Percentiles rank a stretch among this genome's conserved stretches.
Evolutionary conservation across 768 basidiomycete species (phyloP).

Genomic region (Boletus huronensis): DNA sequence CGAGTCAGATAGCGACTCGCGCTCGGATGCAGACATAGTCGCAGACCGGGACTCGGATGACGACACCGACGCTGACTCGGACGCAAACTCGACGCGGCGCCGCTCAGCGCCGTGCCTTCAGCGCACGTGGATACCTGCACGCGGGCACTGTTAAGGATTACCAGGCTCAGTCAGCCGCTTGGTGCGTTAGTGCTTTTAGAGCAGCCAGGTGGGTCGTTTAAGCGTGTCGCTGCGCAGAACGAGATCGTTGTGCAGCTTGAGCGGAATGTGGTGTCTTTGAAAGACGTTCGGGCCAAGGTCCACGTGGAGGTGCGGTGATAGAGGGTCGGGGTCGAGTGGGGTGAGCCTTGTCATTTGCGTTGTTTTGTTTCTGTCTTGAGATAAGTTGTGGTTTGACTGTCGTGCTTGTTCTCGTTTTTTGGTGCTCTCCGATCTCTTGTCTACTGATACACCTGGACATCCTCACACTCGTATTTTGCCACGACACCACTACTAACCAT

Average conservation of each 20-base stretch:
- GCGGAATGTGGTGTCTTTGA: not conserved
- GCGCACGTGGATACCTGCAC: not conserved
- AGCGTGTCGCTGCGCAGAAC: not conserved
- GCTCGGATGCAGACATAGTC: not conserved
- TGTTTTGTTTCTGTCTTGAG: no score
- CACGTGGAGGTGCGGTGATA: not conserved
- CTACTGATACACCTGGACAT: not conserved
- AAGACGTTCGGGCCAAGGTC: not conserved
- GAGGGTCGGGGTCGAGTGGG: not conserved
- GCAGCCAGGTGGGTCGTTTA: not conserved
- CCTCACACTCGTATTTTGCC: not conserved
- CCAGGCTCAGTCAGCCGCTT: not conserved
- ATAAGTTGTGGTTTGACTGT: no score
- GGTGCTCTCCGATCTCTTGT: not conserved
- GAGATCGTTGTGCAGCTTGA: not conserved
- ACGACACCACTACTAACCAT: not conserved
- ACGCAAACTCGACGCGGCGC: no score
- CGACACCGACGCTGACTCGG: not conserved
- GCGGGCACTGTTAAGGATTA: not conserved
- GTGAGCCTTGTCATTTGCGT: not conserved
- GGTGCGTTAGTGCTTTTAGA: not conserved
- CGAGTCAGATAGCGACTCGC: not conserved
- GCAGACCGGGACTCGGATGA: not conserved
- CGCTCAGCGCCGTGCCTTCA: not conserved
- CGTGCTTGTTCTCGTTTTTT: not conserved